These are phyloP conservation scores for Paracamarosporium sp. DNA, from an alignment of 2,329 filamentous ascomycete genomes.

Conservation along the genomic window DNA sequence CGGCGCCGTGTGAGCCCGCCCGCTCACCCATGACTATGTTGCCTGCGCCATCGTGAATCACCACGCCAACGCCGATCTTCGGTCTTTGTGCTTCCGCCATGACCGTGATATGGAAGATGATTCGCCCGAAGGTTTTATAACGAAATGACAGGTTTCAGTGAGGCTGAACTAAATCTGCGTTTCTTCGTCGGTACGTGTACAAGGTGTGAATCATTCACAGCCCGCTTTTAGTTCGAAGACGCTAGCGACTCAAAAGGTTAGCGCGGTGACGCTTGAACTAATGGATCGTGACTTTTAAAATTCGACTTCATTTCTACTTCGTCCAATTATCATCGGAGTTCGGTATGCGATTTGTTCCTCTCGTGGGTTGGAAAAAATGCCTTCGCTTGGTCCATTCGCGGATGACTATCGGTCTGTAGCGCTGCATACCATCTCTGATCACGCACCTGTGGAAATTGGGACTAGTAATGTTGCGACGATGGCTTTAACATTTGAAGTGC, in stretches of 20 bases:
- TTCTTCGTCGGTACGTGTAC: not conserved
- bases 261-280: not conserved
- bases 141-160: not conserved
- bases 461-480: too few species aligned
- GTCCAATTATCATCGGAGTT: not conserved
- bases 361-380: too few species aligned
- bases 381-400: too few species aligned
- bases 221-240: not conserved
- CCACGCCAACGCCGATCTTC: conserved; percentile 57
- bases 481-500: too few species aligned
- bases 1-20: conserved; percentile 55
- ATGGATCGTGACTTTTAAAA: not conserved
- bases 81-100: conserved; percentile 36
- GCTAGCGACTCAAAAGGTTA: not conserved
- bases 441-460: too few species aligned
- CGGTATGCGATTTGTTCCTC: not conserved
- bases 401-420: too few species aligned
- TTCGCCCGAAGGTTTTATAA: not conserved
- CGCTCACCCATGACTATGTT: conserved; percentile 57
- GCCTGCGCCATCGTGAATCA: conserved; percentile 51
- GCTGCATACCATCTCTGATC: too few species aligned
- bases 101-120: not conserved
- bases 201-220: conserved; percentile 3
- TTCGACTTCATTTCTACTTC: not conserved
- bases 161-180: not conserved